phyloP scores from a whole-genome alignment of 768 basidiomycete genomes.

The Mycena latifolia region DNA sequence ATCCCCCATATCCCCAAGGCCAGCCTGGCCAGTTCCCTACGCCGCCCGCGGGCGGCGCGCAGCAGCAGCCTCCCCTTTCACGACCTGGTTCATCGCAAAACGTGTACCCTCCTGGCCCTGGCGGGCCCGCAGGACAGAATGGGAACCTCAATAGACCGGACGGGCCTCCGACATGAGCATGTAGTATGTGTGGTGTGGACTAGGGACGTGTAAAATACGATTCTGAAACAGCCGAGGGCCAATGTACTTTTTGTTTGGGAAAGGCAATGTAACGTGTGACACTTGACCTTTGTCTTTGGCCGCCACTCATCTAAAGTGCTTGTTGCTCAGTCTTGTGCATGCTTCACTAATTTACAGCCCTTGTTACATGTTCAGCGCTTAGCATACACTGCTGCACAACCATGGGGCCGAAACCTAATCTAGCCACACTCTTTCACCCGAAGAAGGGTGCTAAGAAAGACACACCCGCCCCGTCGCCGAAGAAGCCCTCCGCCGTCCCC shows the following conservation, averaged over 20 bases:
- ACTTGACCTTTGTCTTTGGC: neutral
- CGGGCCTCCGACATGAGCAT: constrained; percentile 51
- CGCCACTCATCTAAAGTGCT: constrained; percentile 24
- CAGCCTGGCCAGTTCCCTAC: constrained; percentile 59
- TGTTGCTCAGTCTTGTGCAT: constrained; percentile 10
- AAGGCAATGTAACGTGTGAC: neutral
- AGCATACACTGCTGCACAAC: constrained; percentile 22
- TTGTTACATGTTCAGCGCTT: constrained; percentile 26
- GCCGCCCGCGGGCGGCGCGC: constrained; percentile 49
- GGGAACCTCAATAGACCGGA: constrained; percentile 59
- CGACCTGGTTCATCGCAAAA: constrained; percentile 77
- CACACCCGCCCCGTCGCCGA: constrained; percentile 47
- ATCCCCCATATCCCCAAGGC: constrained; percentile 55
- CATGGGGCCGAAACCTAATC: constrained; percentile 59
- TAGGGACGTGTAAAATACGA: constrained; percentile 26
- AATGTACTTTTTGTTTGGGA: constrained; percentile 22
- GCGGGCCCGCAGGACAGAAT: constrained; percentile 56
- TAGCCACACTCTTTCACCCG: constrained; percentile 73
- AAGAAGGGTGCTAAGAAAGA: constrained; percentile 66
- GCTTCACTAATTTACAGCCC: constrained; percentile 26
- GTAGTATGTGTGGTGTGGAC: constrained; percentile 31
- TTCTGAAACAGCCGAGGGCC: constrained; percentile 1
- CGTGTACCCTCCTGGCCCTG: constrained; percentile 57
- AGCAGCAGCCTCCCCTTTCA: constrained; percentile 53
- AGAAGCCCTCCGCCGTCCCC: constrained; percentile 52